These are phyloP conservation scores for Alternaria ventricosa DNA, from an alignment of 2,329 filamentous ascomycete genomes.

Conservation along the genomic window DNA sequence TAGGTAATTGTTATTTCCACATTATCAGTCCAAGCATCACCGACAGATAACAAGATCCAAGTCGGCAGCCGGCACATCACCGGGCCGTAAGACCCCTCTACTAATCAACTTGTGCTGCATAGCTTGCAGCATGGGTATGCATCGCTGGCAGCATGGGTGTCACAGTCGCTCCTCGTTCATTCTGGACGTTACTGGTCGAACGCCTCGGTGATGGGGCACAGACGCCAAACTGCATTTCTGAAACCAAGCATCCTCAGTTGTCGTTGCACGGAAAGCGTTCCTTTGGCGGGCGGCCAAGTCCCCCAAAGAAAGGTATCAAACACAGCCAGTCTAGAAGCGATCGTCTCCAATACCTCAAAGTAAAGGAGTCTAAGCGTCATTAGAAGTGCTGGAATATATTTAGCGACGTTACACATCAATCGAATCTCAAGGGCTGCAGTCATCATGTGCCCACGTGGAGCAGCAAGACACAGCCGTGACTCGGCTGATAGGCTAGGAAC, in stretches of 20 bases:
- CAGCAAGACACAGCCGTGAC: neutral
- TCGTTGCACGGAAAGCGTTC: neutral
- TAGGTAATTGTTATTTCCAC: neutral
- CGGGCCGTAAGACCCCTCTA: slow-evolving; percentile 1
- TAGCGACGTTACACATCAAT: slow-evolving; percentile 11
- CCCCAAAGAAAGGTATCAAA: neutral
- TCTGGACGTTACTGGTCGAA: neutral
- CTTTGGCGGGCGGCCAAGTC: neutral
- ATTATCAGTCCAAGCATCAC: neutral
- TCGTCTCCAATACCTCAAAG: neutral
- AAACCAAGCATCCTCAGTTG: neutral
- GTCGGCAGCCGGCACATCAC: neutral
- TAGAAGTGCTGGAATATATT: slow-evolving; percentile 3
- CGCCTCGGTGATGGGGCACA: neutral
- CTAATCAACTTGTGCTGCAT: neutral
- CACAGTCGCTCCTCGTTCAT: neutral
- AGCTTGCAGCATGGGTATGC: neutral
- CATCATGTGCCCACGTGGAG: slow-evolving; percentile 11
- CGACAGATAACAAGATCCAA: neutral
- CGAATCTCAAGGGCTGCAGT: neutral
- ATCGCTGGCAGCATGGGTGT: neutral
- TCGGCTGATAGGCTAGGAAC: neutral
- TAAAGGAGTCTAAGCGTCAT: slow-evolving; percentile 18
- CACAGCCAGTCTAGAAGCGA: neutral
- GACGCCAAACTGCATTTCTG: neutral